Conservation (phyloP, 108 stramenopile species). For the Parmales sp. region DNA sequence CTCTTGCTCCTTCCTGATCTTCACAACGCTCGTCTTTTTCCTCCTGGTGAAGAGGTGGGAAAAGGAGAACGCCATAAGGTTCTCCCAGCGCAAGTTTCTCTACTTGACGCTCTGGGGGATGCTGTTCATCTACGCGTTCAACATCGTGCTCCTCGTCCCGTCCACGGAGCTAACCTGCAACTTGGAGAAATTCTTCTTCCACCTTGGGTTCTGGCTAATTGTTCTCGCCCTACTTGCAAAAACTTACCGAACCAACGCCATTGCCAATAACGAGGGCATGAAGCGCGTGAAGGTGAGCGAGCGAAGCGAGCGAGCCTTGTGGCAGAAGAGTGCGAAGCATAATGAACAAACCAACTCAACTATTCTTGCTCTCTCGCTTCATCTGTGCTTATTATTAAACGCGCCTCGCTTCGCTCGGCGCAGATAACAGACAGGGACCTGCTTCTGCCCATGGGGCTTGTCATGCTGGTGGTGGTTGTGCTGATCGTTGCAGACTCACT, state of each 20-base stretch:
- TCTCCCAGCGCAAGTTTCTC: conserved; percentile 4
- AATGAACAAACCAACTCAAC: too few species aligned
- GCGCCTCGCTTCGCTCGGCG: too few species aligned
- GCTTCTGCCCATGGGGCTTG: not conserved
- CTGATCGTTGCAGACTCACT: not conserved
- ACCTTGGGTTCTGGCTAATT: not conserved
- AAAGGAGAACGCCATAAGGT: conserved; percentile 9
- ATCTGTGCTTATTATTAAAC: too few species aligned
- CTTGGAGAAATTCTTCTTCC: conserved; percentile 2
- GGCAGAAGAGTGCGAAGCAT: too few species aligned
- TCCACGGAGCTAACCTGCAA: not conserved
- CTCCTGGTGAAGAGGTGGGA: conserved; percentile 2
- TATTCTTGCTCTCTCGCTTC: too few species aligned
- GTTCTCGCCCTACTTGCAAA: not conserved
- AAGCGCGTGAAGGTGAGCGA: not conserved
- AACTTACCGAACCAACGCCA: conserved; percentile 3
- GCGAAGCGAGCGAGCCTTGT: too few species aligned
- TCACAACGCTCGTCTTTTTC: not conserved
- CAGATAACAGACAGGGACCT: not conserved
- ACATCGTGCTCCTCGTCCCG: not conserved
- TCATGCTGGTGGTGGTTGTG: not conserved
- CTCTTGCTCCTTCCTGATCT: not conserved
- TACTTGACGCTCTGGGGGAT: not conserved
- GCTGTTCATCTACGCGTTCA: not conserved
- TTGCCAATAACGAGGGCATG: not conserved